phyloP scores from a whole-genome alignment of 768 basidiomycete genomes.

The Amanita rubescens region DNA sequence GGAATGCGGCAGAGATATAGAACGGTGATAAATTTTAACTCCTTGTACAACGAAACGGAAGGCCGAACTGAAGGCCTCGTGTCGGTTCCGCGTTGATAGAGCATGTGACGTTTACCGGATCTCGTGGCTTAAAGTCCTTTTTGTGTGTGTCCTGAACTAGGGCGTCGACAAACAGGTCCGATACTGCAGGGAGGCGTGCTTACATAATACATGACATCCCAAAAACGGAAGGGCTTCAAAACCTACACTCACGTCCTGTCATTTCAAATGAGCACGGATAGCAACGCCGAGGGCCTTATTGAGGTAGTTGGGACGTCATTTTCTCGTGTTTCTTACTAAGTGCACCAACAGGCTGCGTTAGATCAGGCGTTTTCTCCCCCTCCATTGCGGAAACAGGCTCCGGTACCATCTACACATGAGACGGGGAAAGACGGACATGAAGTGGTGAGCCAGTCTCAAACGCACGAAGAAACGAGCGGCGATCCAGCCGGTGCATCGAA shows the following conservation, averaged over 20 bases:
- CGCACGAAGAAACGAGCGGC: background rate
- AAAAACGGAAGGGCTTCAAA: background rate
- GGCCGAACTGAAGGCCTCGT: background rate
- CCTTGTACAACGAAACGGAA: background rate
- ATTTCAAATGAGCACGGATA: conserved; percentile 4
- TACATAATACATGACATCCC: background rate
- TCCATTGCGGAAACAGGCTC: conserved; percentile 15
- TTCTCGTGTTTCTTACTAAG: conserved; percentile 2
- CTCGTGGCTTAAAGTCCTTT: background rate
- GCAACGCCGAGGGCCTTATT: conserved; percentile 23
- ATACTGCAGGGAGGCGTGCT: background rate
- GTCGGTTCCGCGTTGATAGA: background rate
- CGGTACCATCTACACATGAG: background rate
- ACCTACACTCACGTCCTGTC: no score
- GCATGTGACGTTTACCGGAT: background rate
- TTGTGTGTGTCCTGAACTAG: background rate
- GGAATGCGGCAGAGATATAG: background rate
- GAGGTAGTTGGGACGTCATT: conserved; percentile 17
- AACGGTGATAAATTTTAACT: background rate
- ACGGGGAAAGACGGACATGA: background rate
- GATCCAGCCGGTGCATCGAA: background rate
- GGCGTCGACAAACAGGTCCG: no score
- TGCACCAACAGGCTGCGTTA: conserved; percentile 22
- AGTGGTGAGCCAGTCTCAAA: background rate
- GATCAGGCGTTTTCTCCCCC: conserved; percentile 24